Conservation (phyloP, 2,329 filamentous ascomycete genomes). For the Sclerotiophoma versabilis region DNA sequence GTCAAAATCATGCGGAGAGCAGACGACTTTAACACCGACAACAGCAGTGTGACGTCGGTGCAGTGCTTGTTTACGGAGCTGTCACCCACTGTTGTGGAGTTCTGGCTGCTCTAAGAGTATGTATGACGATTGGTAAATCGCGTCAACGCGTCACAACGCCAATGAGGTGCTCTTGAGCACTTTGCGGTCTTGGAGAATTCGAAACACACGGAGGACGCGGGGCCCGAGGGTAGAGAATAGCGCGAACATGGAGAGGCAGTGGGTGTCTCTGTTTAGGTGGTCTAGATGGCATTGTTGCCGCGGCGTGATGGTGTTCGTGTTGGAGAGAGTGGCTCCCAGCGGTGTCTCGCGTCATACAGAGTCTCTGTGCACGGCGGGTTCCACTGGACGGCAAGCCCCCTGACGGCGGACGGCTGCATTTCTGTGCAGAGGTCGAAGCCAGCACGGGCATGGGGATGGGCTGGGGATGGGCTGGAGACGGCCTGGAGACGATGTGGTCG, state of each 20-base stretch:
- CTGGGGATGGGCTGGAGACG: no score
- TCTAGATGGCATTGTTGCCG: not conserved
- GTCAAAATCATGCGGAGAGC: conserved; percentile 8
- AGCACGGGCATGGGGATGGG: no score
- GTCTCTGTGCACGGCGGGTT: no score
- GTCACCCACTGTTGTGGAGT: conserved; percentile 21
- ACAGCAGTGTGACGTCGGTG: conserved; percentile 30
- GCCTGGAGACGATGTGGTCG: no score
- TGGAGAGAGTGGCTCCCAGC: no score
- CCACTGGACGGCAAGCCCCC: no score
- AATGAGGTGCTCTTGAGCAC: conserved; percentile 12
- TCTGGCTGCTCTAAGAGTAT: conserved; percentile 24
- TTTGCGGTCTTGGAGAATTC: conserved; percentile 7
- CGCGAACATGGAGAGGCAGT: no score
- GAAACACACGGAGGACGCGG: conserved; percentile 5
- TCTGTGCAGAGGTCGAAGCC: no score
- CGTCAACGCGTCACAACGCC: conserved; percentile 22
- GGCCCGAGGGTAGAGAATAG: not conserved
- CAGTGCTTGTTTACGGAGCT: conserved; percentile 16
- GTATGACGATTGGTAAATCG: conserved; percentile 33
- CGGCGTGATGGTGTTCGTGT: no score
- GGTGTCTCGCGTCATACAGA: no score
- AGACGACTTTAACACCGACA: not conserved
- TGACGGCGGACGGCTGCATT: no score
- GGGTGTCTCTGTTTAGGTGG: not conserved